Conservation (phyloP, 306 rosid species). For the Hippophae rhamnoides region DNA sequence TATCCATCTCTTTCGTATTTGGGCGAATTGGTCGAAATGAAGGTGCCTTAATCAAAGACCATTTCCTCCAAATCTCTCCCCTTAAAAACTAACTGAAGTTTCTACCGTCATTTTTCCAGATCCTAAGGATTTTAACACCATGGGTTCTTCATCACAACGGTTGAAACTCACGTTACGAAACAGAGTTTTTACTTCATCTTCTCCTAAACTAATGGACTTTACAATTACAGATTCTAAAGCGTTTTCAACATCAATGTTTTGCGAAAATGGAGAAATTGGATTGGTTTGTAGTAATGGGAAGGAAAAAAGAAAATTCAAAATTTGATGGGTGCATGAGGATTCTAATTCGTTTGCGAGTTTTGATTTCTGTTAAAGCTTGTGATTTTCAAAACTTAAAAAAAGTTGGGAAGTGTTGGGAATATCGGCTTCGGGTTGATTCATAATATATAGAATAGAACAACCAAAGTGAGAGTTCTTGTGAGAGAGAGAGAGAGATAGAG, state of each 20-base stretch:
- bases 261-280: conserved; percentile 39
- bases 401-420: background rate
- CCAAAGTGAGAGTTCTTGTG: background rate
- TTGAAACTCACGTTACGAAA: conserved; percentile 61
- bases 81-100: conserved; percentile 69
- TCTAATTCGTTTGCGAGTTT: background rate
- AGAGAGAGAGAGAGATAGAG: background rate
- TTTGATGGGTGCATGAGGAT: conserved; percentile 7
- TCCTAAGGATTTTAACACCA: conserved; percentile 45
- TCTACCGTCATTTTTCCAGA: conserved; percentile 69
- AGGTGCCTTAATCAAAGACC: conserved; percentile 27
- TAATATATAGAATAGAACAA: background rate
- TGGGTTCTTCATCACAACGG: conserved; percentile 52
- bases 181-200: conserved; percentile 41
- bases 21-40: conserved; percentile 23
- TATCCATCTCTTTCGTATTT: conserved; percentile 35
- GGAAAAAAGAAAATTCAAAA: background rate
- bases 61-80: conserved; percentile 36
- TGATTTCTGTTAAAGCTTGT: conserved; percentile 3
- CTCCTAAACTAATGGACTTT: conserved; percentile 61
- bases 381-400: background rate
- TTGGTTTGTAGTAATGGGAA: background rate
- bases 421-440: background rate
- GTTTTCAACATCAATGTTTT: conserved; percentile 47
- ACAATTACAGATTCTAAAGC: conserved; percentile 52